Evolutionary conservation across 305 asterid genomes (phyloP).

Genomic region (Solanum hybrid): DNA sequence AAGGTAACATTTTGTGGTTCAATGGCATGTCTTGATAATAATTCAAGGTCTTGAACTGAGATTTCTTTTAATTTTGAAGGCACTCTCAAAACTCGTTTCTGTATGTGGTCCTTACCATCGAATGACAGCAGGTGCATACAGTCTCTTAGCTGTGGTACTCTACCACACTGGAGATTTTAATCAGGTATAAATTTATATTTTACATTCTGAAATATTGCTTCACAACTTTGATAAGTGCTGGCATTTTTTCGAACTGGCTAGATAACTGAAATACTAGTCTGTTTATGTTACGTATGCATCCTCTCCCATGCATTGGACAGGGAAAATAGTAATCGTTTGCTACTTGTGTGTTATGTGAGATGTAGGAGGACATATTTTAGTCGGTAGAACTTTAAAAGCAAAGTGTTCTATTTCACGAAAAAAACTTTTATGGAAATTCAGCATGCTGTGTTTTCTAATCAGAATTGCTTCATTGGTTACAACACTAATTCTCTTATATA

Average conservation of each 20-base stretch:
- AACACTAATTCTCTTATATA: slow-evolving; percentile 5
- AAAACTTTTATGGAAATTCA: neutral
- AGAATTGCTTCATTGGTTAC: neutral
- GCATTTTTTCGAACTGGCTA: neutral
- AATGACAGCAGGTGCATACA: slow-evolving; percentile 92
- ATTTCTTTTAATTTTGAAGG: slow-evolving; percentile 37
- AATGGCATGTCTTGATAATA: neutral
- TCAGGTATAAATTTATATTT: slow-evolving; percentile 47
- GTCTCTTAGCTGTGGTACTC: slow-evolving; percentile 89
- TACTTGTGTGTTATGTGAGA: neutral
- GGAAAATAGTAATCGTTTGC: neutral
- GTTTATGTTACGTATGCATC: neutral
- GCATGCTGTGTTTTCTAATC: neutral
- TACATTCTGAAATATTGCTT: neutral
- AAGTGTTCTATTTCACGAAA: neutral
- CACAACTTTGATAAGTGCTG: neutral
- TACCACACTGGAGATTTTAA: slow-evolving; percentile 93
- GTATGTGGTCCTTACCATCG: slow-evolving; percentile 97
- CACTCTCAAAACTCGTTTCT: slow-evolving; percentile 65
- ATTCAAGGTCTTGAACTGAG: slow-evolving; percentile 4
- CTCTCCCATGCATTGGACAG: neutral
- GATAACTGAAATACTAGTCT: neutral
- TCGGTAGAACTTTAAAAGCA: neutral
- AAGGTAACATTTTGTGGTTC: slow-evolving; percentile 39
- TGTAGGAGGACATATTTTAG: neutral